Evolutionary conservation across 352 stramenopile genomes (phyloP).

Genomic region (Globisporangium paddicum): DNA sequence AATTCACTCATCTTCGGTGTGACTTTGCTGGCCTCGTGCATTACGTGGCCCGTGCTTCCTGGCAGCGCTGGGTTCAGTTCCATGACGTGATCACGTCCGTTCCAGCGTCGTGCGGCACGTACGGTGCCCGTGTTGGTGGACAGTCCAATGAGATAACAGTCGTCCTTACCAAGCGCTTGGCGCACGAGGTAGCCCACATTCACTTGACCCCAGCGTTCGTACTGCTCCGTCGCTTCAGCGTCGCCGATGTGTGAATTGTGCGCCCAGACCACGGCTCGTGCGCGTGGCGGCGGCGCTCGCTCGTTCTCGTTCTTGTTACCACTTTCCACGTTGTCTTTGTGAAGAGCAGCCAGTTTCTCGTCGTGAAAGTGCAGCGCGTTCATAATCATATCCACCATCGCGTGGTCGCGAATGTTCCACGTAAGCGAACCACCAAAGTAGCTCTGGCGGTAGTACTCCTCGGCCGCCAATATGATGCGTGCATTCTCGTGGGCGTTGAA

Average conservation of each 20-base stretch:
- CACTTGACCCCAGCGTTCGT: constrained; percentile 17
- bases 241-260: constrained; percentile 36
- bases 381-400: constrained; percentile 26
- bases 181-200: constrained; percentile 31
- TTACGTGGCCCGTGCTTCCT: constrained; percentile 16
- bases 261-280: constrained; percentile 27
- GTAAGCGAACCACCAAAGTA: constrained; percentile 18
- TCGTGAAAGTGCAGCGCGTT: constrained; percentile 26
- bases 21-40: constrained; percentile 16
- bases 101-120: constrained; percentile 22
- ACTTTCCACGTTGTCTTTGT: neutral
- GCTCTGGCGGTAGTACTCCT: constrained; percentile 33
- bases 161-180: constrained; percentile 13
- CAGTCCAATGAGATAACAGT: constrained; percentile 23
- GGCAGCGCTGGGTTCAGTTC: constrained; percentile 16
- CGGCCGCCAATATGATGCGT: constrained; percentile 22
- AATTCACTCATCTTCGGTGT: constrained; percentile 11
- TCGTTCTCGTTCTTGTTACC: neutral
- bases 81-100: constrained; percentile 23
- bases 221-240: constrained; percentile 19
- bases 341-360: constrained; percentile 19
- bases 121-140: constrained; percentile 24
- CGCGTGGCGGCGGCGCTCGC: neutral
- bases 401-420: constrained; percentile 33
- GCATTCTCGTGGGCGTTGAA: constrained; percentile 34